Base-by-base conservation (phyloP, 2,329 filamentous ascomycete species). In the Drechslera avenae region DNA sequence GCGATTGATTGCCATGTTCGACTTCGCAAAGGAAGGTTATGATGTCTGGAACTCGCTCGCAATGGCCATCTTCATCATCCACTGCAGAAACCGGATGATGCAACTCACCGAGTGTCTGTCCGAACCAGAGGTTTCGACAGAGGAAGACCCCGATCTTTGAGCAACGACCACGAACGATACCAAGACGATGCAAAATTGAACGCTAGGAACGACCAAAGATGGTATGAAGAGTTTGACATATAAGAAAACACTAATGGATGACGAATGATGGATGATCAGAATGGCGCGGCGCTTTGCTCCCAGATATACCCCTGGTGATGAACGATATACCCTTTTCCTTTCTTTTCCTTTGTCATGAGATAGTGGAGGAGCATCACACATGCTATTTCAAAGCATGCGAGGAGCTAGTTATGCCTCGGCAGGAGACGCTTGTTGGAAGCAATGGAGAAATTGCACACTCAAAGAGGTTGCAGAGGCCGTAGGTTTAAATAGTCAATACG, bases 21-120 rank as follows among this genome's bases (percentile, higher is more conserved):
- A 86, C 61, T 78, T 84, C 47, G 75, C 74, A 3, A 76, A 82
- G 35, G 64, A 69, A 7, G 77, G 77, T 1, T 80, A 81, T 52
- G 83, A 86, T 62, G 82, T 85, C 2, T 86, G 83, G 83, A 84
- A 84, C 60, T 76, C 79, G 4, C 71, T 86, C 3, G 81, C 82
- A 0, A 57, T 86, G 41, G 81, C 83, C 0, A 82, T 86, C 50
- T 71, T 82, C 5, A 73, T 83, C 9, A 76, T 82, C 54, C 79
- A 83, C 62, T 77, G 79, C 45, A 76, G 82, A 4, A 79, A 80
- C 51, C 75, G 77, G 28, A 76, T 82, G 75, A 56, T 76, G 43
- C 67, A 75, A 46, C 68, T 83, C 17, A 73, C 75, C 33, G 66
- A 75, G 30, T 70, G 69, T 23, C 26, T 74, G 18, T 63, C 69